A percentile compares a stretch with the other conserved stretches of the same genome.
Evolutionary conservation across 2,329 filamentous ascomycete species (phyloP).

Genomic region (Stachybotrys chlorohalonatus): DNA sequence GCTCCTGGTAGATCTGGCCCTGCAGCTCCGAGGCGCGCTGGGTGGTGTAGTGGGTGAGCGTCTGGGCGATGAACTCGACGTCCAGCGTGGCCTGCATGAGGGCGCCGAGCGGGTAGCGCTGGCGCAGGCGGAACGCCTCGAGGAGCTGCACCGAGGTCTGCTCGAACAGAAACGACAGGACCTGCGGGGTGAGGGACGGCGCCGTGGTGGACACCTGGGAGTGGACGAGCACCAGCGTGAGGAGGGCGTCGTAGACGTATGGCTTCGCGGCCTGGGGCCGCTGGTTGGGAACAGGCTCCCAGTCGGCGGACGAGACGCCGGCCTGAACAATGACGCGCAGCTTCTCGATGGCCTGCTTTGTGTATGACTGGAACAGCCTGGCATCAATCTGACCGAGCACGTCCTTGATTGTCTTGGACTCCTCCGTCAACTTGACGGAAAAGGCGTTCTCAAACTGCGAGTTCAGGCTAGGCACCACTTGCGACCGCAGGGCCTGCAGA

Average conservation of each 20-base stretch:
- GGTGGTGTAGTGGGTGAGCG: conserved; percentile 80
- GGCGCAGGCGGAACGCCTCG: conserved; percentile 61
- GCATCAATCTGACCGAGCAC: conserved; percentile 85
- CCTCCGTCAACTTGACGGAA: conserved; percentile 87
- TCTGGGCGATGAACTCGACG: conserved; percentile 94
- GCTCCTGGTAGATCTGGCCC: conserved; percentile 81
- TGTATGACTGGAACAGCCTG: conserved; percentile 88
- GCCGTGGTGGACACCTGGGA: conserved; percentile 79
- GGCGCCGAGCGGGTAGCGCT: conserved; percentile 64
- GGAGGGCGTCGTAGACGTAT: conserved; percentile 82
- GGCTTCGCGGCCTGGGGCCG: conserved; percentile 69
- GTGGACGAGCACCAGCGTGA: conserved; percentile 83
- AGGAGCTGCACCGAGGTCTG: conserved; percentile 73
- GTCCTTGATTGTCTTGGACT: conserved; percentile 84
- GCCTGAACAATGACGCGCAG: conserved; percentile 62
- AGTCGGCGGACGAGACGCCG: conserved; percentile 63
- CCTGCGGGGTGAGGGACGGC: conserved; percentile 64
- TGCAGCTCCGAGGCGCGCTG: conserved; percentile 74
- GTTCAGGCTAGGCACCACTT: conserved; percentile 81
- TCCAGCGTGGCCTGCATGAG: conserved; percentile 97
- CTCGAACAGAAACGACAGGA: conserved; percentile 82
- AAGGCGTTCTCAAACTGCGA: conserved; percentile 90
- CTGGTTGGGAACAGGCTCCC: conserved; percentile 51
- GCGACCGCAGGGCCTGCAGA: conserved; percentile 69
- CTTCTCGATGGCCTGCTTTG: conserved; percentile 60